These are phyloP conservation scores for Rhodofomes roseus DNA, from an alignment of 1,284 basidiomycete species.

Conservation along the genomic window DNA sequence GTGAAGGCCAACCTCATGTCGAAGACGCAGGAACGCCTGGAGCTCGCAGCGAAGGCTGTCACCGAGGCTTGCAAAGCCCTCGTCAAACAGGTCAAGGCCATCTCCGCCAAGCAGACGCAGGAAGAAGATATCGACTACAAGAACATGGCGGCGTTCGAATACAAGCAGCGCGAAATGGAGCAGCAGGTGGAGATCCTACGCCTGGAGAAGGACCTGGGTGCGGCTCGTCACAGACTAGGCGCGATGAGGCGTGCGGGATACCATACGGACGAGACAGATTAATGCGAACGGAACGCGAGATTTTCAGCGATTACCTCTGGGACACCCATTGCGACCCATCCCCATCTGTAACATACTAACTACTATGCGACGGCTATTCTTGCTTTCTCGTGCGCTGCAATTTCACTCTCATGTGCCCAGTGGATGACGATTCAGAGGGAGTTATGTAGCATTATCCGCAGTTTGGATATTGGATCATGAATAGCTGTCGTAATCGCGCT, in stretches of 20 bases:
- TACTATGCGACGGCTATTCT: neutral
- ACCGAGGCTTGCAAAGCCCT: constrained; percentile 98
- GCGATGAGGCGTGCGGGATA: constrained; percentile 91
- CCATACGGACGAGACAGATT: constrained; percentile 65
- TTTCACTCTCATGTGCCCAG: neutral
- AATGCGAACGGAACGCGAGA: neutral
- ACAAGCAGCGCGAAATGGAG: constrained; percentile 98
- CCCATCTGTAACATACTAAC: constrained; percentile 8
- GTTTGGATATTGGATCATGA: neutral
- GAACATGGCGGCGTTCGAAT: constrained; percentile 91
- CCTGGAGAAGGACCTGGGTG: constrained; percentile 93
- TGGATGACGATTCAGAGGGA: neutral
- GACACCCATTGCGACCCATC: neutral
- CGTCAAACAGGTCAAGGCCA: constrained; percentile 94
- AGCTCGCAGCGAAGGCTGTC: constrained; percentile 96
- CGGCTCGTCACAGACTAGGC: constrained; percentile 81
- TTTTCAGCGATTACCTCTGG: neutral
- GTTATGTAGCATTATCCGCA: neutral
- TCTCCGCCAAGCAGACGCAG: constrained; percentile 79
- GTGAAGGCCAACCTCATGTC: constrained; percentile 99
- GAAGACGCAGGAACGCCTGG: constrained; percentile 94
- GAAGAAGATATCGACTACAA: constrained; percentile 89
- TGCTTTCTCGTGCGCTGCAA: neutral
- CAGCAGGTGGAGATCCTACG: constrained; percentile 98
- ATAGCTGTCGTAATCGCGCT: constrained; percentile 1